A percentile compares a stretch with the other conserved stretches of the same genome.
Conservation (phyloP, 2,329 filamentous ascomycete species). For the Penicillium sclerotiorum region DNA sequence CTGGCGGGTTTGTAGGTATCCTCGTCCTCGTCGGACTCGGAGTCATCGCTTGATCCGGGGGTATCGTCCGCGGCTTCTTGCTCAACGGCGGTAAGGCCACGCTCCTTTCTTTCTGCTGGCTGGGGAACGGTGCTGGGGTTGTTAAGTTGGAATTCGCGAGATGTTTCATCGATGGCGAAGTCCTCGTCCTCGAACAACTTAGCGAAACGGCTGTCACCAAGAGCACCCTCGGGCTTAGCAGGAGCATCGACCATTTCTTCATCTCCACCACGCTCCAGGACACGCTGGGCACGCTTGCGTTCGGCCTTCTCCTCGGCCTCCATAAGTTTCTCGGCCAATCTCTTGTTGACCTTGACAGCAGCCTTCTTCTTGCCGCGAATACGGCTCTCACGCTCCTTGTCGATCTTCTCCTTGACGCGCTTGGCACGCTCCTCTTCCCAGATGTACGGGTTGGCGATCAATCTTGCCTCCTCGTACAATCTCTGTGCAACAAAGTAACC, state of each 20-base stretch:
- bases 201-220: slow-evolving; percentile 84
- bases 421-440: slow-evolving; percentile 92
- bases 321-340: slow-evolving; percentile 63
- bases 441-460: slow-evolving; percentile 91
- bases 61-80: slow-evolving; percentile 61
- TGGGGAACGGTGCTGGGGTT: slow-evolving; percentile 76
- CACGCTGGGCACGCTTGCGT: slow-evolving; percentile 46
- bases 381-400: slow-evolving; percentile 92
- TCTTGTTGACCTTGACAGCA: slow-evolving; percentile 80
- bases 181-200: slow-evolving; percentile 91
- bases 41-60: slow-evolving; percentile 44
- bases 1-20: too few relatives aligned
- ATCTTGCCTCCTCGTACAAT: slow-evolving; percentile 88
- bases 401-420: slow-evolving; percentile 90
- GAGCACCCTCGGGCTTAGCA: slow-evolving; percentile 55
- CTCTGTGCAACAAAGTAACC: slow-evolving; percentile 97
- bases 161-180: slow-evolving; percentile 87
- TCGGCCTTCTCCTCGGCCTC: slow-evolving; percentile 62
- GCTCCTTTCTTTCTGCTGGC: slow-evolving; percentile 38
- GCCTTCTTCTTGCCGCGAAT: slow-evolving; percentile 96
- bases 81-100: slow-evolving; percentile 64
- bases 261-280: slow-evolving; percentile 61
- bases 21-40: slow-evolving; percentile 36
- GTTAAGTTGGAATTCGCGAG: slow-evolving; percentile 80
- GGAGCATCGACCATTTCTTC: slow-evolving; percentile 42